Evolutionary conservation across 2,329 filamentous ascomycete genomes (phyloP).

Genomic region (Pseudopyrenochaeta lycopersici): DNA sequence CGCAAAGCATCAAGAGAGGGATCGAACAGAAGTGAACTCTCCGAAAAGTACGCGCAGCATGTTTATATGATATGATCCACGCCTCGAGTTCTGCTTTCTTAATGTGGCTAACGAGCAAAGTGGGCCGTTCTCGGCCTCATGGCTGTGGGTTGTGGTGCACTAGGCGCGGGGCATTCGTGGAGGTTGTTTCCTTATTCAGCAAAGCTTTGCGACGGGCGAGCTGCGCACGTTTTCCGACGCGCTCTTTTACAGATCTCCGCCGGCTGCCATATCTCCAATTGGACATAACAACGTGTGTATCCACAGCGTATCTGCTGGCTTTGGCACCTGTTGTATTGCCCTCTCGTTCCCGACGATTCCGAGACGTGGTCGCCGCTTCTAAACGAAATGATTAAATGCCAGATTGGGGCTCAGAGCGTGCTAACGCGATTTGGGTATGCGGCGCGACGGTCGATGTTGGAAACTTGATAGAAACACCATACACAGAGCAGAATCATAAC

Average conservation of each 20-base stretch:
- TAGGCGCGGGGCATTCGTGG: conserved; percentile 36
- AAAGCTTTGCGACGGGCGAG: conserved; percentile 36
- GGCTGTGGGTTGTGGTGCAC: conserved; percentile 25
- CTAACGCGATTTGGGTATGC: conserved; percentile 8
- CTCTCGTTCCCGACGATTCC: conserved; percentile 17
- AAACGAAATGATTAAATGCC: conserved; percentile 12
- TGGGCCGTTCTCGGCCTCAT: conserved; percentile 33
- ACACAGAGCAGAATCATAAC: too few relatives aligned
- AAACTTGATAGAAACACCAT: too few relatives aligned
- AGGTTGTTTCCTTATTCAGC: conserved; percentile 38
- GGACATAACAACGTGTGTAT: conserved; percentile 19
- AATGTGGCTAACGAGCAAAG: conserved; percentile 14
- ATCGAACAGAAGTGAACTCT: conserved; percentile 15
- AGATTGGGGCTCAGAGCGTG: too few relatives aligned
- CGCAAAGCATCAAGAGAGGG: conserved; percentile 19
- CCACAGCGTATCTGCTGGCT: conserved; percentile 27
- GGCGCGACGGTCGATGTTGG: too few relatives aligned
- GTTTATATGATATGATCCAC: conserved; percentile 26
- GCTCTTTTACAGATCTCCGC: conserved; percentile 21
- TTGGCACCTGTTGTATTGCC: conserved; percentile 1
- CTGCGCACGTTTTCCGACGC: conserved; percentile 22
- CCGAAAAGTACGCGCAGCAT: conserved; percentile 7
- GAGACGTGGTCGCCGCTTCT: conserved; percentile 12
- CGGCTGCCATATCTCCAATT: conserved; percentile 36
- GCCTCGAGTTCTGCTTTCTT: conserved; percentile 7